phyloP scores from a whole-genome alignment of 495 filamentous ascomycete genomes.

The Glonium stellatum region DNA sequence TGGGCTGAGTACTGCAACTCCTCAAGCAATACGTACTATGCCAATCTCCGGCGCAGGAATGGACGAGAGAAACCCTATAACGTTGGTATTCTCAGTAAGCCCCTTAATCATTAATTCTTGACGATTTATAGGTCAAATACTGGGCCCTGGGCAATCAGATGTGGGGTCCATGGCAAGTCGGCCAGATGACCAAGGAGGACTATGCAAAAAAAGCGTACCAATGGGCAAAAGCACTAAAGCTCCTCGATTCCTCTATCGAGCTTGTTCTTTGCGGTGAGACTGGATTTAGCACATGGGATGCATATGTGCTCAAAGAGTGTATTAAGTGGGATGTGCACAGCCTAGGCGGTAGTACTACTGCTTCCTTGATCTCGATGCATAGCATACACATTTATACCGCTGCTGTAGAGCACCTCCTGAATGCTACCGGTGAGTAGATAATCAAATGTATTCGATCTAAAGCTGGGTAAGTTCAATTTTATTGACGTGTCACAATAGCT shows the following conservation, averaged over 20 bases:
- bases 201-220: constrained; percentile 71
- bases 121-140: constrained; percentile 47
- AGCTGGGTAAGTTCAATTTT: constrained; percentile 23
- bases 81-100: constrained; percentile 34
- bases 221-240: constrained; percentile 75
- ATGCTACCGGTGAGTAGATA: constrained; percentile 17
- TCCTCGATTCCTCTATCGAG: constrained; percentile 58
- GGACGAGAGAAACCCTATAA: constrained; percentile 66
- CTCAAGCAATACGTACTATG: constrained; percentile 65
- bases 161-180: constrained; percentile 76
- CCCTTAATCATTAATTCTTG: constrained; percentile 6
- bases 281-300: constrained; percentile 63
- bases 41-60: constrained; percentile 65
- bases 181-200: constrained; percentile 62
- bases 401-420: constrained; percentile 39
- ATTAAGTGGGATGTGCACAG: constrained; percentile 44
- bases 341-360: constrained; percentile 32
- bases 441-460: background rate
- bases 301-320: constrained; percentile 62
- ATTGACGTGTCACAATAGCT: constrained; percentile 34
- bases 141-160: constrained; percentile 67
- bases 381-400: constrained; percentile 66
- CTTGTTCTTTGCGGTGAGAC: constrained; percentile 68
- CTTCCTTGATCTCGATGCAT: constrained; percentile 57
- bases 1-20: constrained; percentile 83